These are phyloP conservation scores for Laguncularia racemosa DNA, from an alignment of 345 rosid genomes.

Conservation along the genomic window DNA sequence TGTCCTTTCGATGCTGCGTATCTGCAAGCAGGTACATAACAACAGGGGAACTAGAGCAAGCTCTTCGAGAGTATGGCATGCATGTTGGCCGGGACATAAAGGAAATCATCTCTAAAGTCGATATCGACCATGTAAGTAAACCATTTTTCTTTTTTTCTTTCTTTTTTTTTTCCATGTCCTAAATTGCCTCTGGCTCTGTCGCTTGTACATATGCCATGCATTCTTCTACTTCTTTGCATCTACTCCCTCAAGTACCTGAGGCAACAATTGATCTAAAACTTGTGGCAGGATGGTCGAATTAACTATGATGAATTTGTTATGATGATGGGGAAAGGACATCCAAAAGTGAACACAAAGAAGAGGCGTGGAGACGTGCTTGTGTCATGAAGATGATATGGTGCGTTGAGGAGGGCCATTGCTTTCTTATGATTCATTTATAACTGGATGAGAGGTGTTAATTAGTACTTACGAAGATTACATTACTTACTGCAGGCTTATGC, in stretches of 20 bases:
- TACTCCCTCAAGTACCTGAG: too few relatives aligned
- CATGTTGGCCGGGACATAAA: slow-evolving; percentile 62
- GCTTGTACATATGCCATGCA: too few relatives aligned
- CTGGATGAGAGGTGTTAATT: too few relatives aligned
- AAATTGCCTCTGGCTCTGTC: neutral
- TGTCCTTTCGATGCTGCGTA: neutral
- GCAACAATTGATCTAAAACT: too few relatives aligned
- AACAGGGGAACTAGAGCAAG: slow-evolving; percentile 90
- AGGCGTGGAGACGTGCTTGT: slow-evolving; percentile 33
- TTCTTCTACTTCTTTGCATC: too few relatives aligned
- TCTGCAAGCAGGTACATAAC: slow-evolving; percentile 45
- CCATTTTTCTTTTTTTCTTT: too few relatives aligned
- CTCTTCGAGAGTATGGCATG: slow-evolving; percentile 76
- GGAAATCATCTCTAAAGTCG: slow-evolving; percentile 83
- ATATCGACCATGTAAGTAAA: slow-evolving; percentile 59
- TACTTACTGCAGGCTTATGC: too few relatives aligned
- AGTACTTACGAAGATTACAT: too few relatives aligned
- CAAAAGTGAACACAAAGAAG: slow-evolving; percentile 74
- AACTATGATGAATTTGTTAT: slow-evolving; percentile 86
- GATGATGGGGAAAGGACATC: slow-evolving; percentile 93
- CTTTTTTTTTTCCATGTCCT: neutral
- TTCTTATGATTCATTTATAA: too few relatives aligned
- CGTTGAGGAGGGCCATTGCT: too few relatives aligned
- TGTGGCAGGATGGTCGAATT: slow-evolving; percentile 69
- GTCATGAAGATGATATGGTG: slow-evolving; percentile 7